Evolutionary conservation across 1,139 yeast species (phyloP).

Genomic region (Geotrichum carabidarum): DNA sequence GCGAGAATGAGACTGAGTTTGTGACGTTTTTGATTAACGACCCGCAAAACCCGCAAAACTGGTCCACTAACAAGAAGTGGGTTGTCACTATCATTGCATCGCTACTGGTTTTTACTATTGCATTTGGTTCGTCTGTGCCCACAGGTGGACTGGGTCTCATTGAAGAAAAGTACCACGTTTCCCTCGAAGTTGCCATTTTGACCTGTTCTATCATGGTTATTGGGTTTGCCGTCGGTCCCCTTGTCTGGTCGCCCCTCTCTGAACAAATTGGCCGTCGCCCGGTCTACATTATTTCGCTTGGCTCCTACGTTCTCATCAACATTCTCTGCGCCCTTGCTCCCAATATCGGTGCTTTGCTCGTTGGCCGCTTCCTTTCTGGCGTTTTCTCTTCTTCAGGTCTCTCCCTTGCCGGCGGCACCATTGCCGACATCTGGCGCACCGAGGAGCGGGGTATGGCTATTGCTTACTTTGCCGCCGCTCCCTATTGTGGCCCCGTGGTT

Average conservation of each 20-base stretch:
- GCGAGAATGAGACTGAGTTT: conserved; percentile 52
- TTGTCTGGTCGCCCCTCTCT: conserved; percentile 84
- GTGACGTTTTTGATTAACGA: conserved; percentile 74
- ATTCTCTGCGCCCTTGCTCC: conserved; percentile 86
- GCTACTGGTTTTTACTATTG: conserved; percentile 71
- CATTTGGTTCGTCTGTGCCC: conserved; percentile 84
- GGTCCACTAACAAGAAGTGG: conserved; percentile 62
- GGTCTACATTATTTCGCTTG: conserved; percentile 71
- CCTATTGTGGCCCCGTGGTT: conserved; percentile 86
- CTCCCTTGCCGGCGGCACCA: conserved; percentile 82
- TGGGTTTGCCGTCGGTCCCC: conserved; percentile 84
- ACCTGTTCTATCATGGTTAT: conserved; percentile 82
- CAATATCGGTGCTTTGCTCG: conserved; percentile 74
- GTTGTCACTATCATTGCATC: conserved; percentile 61
- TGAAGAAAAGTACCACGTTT: conserved; percentile 58
- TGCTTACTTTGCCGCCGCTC: conserved; percentile 87
- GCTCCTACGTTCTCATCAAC: conserved; percentile 70
- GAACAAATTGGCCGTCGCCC: conserved; percentile 85
- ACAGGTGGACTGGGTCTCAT: conserved; percentile 74
- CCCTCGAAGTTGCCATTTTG: conserved; percentile 70
- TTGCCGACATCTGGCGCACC: conserved; percentile 77
- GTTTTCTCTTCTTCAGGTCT: conserved; percentile 80
- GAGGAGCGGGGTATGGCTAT: conserved; percentile 84
- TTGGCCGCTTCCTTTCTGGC: conserved; percentile 80
- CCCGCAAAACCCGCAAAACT: conserved; percentile 84